phyloP scores from a whole-genome alignment of 768 basidiomycete species.

The Panellus pusillus region DNA sequence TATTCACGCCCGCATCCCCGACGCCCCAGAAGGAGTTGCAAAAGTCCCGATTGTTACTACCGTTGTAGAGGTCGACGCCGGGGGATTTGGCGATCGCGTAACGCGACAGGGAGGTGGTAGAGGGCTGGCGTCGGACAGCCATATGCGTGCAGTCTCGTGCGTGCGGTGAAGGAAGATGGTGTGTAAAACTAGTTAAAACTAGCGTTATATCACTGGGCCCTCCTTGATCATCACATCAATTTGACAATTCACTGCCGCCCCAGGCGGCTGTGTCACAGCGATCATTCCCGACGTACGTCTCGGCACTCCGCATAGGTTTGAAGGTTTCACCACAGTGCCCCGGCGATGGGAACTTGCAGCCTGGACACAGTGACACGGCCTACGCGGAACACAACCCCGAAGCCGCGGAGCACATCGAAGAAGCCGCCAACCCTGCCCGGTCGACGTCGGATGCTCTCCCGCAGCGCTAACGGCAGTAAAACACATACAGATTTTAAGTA shows the following conservation, averaged over 20 bases:
- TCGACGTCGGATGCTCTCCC: no score
- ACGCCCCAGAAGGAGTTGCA: constrained; percentile 97
- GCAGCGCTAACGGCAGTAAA: no score
- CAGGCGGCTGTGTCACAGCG: background rate
- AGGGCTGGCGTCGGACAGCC: constrained; percentile 20
- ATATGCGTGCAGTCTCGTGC: background rate
- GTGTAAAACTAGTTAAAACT: background rate
- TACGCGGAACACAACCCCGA: no score
- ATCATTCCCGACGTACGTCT: background rate
- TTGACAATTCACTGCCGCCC: background rate
- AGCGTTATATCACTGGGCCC: background rate
- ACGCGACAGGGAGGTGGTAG: constrained; percentile 22
- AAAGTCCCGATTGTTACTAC: constrained; percentile 65
- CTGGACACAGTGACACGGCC: no score
- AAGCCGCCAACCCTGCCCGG: no score
- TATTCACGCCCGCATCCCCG: constrained; percentile 86
- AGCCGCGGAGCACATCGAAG: no score
- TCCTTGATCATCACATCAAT: no score
- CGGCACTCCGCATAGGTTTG: no score
- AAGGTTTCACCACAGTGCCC: no score
- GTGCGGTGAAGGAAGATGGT: constrained; percentile 2
- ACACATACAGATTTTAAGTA: no score
- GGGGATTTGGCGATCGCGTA: constrained; percentile 23
- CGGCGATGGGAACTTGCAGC: no score
- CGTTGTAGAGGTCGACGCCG: constrained; percentile 23